Conservation (phyloP, 78 protist genomes). For the Dictyostelium citrinum region DNA sequence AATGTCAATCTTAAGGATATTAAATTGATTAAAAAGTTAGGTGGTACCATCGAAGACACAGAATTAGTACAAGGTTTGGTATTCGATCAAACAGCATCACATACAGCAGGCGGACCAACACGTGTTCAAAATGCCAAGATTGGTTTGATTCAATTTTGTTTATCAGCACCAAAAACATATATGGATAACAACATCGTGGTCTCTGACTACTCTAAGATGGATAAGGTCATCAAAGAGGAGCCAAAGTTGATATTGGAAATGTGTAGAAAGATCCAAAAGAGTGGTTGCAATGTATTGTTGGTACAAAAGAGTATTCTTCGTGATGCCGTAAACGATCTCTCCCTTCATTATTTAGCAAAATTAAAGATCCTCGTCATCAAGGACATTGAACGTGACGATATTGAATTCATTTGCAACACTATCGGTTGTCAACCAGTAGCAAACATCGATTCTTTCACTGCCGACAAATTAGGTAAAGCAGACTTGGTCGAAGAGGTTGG, state of each 20-base stretch:
- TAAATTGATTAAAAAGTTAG: constrained; percentile 88
- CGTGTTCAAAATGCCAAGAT: constrained; percentile 97
- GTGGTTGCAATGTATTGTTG: constrained; percentile 98
- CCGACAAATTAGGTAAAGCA: constrained; percentile 97
- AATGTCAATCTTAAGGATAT: constrained; percentile 94
- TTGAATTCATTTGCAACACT: constrained; percentile 97
- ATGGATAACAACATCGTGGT: constrained; percentile 93
- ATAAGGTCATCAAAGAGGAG: constrained; percentile 96
- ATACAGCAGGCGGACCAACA: constrained; percentile 95
- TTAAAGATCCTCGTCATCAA: constrained; percentile 95
- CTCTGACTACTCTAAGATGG: constrained; percentile 95
- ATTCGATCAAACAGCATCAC: constrained; percentile 91
- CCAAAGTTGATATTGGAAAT: constrained; percentile 94
- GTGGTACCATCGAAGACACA: constrained; percentile 99
- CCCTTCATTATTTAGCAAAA: constrained; percentile 97
- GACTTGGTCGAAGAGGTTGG: constrained; percentile 93
- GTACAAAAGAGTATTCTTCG: constrained; percentile 98
- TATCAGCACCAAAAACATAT: constrained; percentile 99
- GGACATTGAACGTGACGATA: constrained; percentile 98
- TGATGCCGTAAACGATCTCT: constrained; percentile 96
- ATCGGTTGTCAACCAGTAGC: constrained; percentile 98
- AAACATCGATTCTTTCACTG: constrained; percentile 87
- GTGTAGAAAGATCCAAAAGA: constrained; percentile 93
- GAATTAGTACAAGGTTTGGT: constrained; percentile 96
- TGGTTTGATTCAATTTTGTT: constrained; percentile 98